These are phyloP conservation scores for Trichoderma afroharzianum DNA, from an alignment of 2,329 filamentous ascomycete genomes.

Conservation along the genomic window DNA sequence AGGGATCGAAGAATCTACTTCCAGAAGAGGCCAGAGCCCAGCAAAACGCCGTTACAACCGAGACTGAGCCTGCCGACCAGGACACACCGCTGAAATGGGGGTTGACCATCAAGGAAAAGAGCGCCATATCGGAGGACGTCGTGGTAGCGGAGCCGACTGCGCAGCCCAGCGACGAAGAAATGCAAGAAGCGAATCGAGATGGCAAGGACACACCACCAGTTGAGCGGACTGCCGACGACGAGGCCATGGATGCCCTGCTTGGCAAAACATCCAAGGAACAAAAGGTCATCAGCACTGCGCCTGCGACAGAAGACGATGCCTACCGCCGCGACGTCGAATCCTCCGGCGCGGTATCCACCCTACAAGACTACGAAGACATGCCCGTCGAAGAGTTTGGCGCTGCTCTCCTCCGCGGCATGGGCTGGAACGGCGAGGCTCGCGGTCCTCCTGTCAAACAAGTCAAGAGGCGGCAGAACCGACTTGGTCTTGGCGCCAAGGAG, in stretches of 20 bases:
- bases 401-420: slow-evolving; percentile 86
- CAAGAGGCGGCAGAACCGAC: slow-evolving; percentile 70
- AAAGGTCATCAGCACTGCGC: slow-evolving; percentile 50
- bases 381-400: slow-evolving; percentile 95
- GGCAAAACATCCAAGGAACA: slow-evolving; percentile 45
- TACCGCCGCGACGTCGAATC: slow-evolving; percentile 66
- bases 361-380: slow-evolving; percentile 82
- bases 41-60: slow-evolving; percentile 31
- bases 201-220: not conserved
- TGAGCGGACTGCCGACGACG: slow-evolving; percentile 38
- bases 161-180: not conserved
- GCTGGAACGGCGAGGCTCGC: slow-evolving; percentile 73
- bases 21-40: slow-evolving; percentile 52
- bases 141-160: slow-evolving; percentile 9
- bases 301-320: slow-evolving; percentile 57
- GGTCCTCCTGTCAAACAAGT: slow-evolving; percentile 56
- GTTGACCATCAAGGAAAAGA: slow-evolving; percentile 43
- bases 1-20: slow-evolving; percentile 52
- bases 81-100: slow-evolving; percentile 56
- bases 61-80: slow-evolving; percentile 41
- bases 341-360: slow-evolving; percentile 70
- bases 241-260: slow-evolving; percentile 65
- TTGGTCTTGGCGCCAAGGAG: slow-evolving; percentile 87
- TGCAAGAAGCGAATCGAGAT: slow-evolving; percentile 5
- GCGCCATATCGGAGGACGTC: slow-evolving; percentile 54